Evolutionary conservation across 768 basidiomycete species (phyloP).

Genomic region (Tremella fuciformis): DNA sequence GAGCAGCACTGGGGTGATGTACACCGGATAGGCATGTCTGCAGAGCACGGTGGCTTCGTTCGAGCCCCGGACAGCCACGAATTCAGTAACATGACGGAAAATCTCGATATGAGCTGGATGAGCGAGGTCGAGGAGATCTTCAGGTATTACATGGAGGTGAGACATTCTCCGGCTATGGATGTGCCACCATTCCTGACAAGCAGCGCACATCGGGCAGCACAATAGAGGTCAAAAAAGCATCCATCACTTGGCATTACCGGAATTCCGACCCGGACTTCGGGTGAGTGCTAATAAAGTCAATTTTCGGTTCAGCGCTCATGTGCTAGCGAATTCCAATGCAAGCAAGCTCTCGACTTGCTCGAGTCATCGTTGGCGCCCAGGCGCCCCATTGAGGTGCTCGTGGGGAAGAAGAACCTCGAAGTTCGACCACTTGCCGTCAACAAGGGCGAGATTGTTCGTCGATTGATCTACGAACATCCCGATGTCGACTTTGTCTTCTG

Average conservation of each 20-base stretch:
- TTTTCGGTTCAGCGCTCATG: not conserved
- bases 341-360: constrained; percentile 91
- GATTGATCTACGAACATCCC: constrained; percentile 85
- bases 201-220: constrained; percentile 90
- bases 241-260: constrained; percentile 97
- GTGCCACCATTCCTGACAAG: not conserved
- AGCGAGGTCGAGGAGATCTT: constrained; percentile 92
- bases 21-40: constrained; percentile 77
- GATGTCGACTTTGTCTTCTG: constrained; percentile 96
- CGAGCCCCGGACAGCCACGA: constrained; percentile 64
- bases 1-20: constrained; percentile 88
- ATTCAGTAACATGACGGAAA: constrained; percentile 88
- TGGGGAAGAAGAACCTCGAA: constrained; percentile 98
- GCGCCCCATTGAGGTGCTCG: constrained; percentile 93
- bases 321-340: constrained; percentile 79
- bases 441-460: constrained; percentile 98
- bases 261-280: constrained; percentile 93
- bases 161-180: constrained; percentile 29
- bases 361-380: constrained; percentile 92
- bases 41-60: constrained; percentile 94
- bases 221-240: constrained; percentile 95
- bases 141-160: constrained; percentile 86
- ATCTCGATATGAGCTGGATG: constrained; percentile 97
- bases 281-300: constrained; percentile 55
- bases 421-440: constrained; percentile 92